Evolutionary conservation across 2,329 filamentous ascomycete species (phyloP).

Genomic region (Aspergillus costaricaensis): DNA sequence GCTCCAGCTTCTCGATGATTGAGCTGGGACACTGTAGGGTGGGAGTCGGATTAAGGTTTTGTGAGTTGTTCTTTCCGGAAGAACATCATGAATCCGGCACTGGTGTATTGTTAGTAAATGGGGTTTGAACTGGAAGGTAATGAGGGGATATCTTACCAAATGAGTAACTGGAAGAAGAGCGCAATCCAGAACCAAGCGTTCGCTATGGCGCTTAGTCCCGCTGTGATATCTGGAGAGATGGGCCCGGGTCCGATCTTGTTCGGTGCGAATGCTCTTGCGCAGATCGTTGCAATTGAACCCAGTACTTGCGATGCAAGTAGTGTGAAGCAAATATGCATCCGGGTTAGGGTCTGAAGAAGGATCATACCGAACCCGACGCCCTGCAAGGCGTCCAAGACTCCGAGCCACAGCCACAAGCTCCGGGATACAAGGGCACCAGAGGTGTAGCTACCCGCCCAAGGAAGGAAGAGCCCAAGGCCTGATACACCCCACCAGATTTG

Average conservation of each 20-base stretch:
- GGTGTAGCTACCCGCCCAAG: slow-evolving; percentile 60
- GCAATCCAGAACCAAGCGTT: slow-evolving; percentile 64
- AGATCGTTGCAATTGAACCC: slow-evolving; percentile 63
- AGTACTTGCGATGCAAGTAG: slow-evolving; percentile 63
- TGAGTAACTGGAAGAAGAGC: slow-evolving; percentile 57
- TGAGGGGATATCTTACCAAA: slow-evolving; percentile 52
- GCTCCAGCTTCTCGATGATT: background rate
- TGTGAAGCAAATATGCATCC: slow-evolving; percentile 65
- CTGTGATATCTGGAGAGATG: slow-evolving; percentile 64
- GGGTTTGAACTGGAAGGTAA: background rate
- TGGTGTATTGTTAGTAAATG: slow-evolving; percentile 16
- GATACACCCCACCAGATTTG: slow-evolving; percentile 68
- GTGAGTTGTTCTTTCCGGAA: slow-evolving; percentile 50
- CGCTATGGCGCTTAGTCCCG: slow-evolving; percentile 48
- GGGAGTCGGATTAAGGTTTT: slow-evolving; percentile 38
- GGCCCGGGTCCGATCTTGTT: slow-evolving; percentile 62
- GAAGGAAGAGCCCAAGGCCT: slow-evolving; percentile 62
- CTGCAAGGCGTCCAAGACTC: slow-evolving; percentile 65
- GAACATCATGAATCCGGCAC: slow-evolving; percentile 45
- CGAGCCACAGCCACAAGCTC: slow-evolving; percentile 67
- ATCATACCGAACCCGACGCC: slow-evolving; percentile 70
- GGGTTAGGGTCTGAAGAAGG: slow-evolving; percentile 64
- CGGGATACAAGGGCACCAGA: slow-evolving; percentile 59
- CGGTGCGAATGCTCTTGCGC: slow-evolving; percentile 61
- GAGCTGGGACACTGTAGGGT: background rate